phyloP scores from a whole-genome alignment of 345 rosid genomes.

The Turritis glabra region DNA sequence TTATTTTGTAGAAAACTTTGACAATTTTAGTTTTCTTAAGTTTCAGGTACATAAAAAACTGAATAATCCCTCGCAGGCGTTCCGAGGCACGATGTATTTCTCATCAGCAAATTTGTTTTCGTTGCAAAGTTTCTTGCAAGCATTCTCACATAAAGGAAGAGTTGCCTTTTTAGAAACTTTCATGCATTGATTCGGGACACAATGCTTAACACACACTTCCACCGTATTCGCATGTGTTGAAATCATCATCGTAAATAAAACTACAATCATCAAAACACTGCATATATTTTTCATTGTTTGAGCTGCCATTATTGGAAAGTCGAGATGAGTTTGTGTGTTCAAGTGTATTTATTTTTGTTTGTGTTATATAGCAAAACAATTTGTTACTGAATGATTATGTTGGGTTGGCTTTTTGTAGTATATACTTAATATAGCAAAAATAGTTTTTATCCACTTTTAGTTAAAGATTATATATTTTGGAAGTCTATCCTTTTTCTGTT shows the following conservation, averaged over 20 bases:
- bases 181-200: neutral
- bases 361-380: too few relatives aligned
- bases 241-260: slow-evolving; percentile 13
- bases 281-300: neutral
- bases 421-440: too few relatives aligned
- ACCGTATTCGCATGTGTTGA: neutral
- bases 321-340: neutral
- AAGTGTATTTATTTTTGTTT: too few relatives aligned
- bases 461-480: too few relatives aligned
- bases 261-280: neutral
- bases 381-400: too few relatives aligned
- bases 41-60: neutral
- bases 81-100: neutral
- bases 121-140: neutral
- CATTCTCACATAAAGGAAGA: neutral
- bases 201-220: slow-evolving; percentile 2
- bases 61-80: neutral
- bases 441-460: too few relatives aligned
- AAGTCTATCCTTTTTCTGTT: too few relatives aligned
- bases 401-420: too few relatives aligned
- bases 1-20: too few relatives aligned
- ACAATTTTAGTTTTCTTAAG: too few relatives aligned
- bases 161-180: neutral
- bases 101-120: neutral
- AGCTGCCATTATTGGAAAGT: neutral